Evolutionary conservation across 2,329 filamentous ascomycete genomes (phyloP), one percentile per base, ranked within the genome.

Genomic region (Fusarium sp.): DNA sequence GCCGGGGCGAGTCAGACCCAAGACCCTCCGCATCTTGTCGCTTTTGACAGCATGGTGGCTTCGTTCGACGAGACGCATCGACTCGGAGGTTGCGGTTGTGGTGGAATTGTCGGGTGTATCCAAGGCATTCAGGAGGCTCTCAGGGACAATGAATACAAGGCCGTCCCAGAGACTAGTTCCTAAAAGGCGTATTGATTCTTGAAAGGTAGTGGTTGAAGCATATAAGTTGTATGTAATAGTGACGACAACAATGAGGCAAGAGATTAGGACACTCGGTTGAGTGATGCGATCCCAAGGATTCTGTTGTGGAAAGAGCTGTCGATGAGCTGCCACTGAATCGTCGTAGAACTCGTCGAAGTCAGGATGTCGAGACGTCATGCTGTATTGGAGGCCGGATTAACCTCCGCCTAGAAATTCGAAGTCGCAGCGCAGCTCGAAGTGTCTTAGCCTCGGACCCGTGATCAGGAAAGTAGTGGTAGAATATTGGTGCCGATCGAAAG

Each of bases 21-120:
- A 80, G 38, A 94, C 86, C 69, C 89, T 88, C 75, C 87, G 86
- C 83, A 94, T 87, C 15, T 87, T 86, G 74, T 91, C 88, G 79
- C 89, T 91, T 81, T 94, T 95, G 33, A 87, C 87, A 22, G 85
- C 86, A 83, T 87, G 84, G 47, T 82, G 86, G 74, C 78, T 84
- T 67, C 80, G 81, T 62, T 77, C 82, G 68, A 77, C 79, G 79
- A 79, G 79, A 73, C 70, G 82, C 82, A 80, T 83, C 44, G 83
- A 80, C 60, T 77, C 77, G 17, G 85, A 82, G 51, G 85, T 80
- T 20, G 84, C 81, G 47, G 84, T 79, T 22, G 84, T 82, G 66
- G 83, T 85, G 70, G 84, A 86, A 79, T 84, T 86, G 70, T 88
- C 85, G 86, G 84, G 90, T 80, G 81, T 78, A 79, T 91, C 88